phyloP scores from a whole-genome alignment of 73 alveolate genomes.

The Tetrahymena borealis region DNA sequence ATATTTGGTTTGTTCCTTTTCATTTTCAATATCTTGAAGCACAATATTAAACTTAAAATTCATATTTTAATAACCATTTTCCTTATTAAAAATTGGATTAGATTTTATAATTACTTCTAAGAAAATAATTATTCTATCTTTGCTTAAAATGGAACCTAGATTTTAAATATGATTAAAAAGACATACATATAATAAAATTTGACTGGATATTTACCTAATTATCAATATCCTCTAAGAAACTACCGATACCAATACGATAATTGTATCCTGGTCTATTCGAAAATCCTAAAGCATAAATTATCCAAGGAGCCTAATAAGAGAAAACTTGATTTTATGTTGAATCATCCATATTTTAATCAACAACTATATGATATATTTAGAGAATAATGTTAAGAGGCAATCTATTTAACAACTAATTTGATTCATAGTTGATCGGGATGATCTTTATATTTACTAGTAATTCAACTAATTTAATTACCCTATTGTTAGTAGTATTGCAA shows the following conservation, averaged over 20 bases:
- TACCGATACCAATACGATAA: slow-evolving; percentile 27
- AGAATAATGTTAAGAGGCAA: too few relatives aligned
- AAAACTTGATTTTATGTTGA: neutral
- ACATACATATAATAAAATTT: neutral
- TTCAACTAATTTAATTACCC: neutral
- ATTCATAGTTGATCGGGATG: too few relatives aligned
- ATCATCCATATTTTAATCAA: neutral
- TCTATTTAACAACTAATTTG: too few relatives aligned
- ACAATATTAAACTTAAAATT: too few relatives aligned
- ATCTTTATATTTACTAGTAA: neutral
- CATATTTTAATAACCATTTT: too few relatives aligned
- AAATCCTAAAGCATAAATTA: slow-evolving; percentile 33
- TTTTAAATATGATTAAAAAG: neutral
- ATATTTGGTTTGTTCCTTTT: neutral
- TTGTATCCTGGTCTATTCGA: slow-evolving; percentile 13
- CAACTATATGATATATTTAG: too few relatives aligned
- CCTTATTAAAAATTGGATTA: too few relatives aligned
- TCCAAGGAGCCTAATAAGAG: slow-evolving; percentile 36
- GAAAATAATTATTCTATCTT: too few relatives aligned
- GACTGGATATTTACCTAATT: neutral
- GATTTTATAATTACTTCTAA: too few relatives aligned
- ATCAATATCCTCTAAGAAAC: slow-evolving; percentile 30
- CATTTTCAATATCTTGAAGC: too few relatives aligned
- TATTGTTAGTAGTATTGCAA: neutral
- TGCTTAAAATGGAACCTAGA: too few relatives aligned